Conservation (phyloP, 2,329 filamentous ascomycete species). For the Penicillium janthinellum region DNA sequence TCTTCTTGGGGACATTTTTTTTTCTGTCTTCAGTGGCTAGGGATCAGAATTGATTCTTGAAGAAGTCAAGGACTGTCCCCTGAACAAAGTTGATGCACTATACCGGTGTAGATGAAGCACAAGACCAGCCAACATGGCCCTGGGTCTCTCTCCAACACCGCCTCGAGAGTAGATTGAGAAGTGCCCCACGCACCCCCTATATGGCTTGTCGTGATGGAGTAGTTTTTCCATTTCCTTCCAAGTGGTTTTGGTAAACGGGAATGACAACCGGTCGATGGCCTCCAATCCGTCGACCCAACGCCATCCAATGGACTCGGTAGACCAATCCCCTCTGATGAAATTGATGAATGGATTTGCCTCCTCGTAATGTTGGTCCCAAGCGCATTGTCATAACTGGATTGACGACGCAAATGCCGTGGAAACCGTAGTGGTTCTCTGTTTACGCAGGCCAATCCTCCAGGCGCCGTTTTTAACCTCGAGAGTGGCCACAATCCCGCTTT, state of each 20-base stretch:
- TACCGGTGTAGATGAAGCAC: background rate
- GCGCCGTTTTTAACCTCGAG: conserved; percentile 9
- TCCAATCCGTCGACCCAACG: background rate
- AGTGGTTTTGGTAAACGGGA: background rate
- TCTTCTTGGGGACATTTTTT: background rate
- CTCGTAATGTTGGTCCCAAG: background rate
- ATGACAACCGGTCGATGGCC: background rate
- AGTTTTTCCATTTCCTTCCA: background rate
- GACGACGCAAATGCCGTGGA: background rate
- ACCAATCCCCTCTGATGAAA: background rate
- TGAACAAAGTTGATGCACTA: background rate
- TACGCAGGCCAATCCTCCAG: background rate
- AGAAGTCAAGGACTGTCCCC: background rate
- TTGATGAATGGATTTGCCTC: background rate
- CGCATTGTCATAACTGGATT: background rate
- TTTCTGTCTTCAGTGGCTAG: background rate
- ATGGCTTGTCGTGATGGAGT: background rate
- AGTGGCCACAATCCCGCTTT: conserved; percentile 26
- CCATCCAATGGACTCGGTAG: background rate
- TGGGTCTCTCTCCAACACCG: background rate
- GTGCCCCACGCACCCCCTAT: background rate
- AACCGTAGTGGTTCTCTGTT: background rate
- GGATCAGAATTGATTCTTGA: background rate
- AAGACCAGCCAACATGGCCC: background rate
- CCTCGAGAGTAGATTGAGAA: background rate